Evolutionary conservation across 73 alveolate species (phyloP), one percentile per base, ranked within the genome.

Genomic region (Paramecium caudatum): DNA sequence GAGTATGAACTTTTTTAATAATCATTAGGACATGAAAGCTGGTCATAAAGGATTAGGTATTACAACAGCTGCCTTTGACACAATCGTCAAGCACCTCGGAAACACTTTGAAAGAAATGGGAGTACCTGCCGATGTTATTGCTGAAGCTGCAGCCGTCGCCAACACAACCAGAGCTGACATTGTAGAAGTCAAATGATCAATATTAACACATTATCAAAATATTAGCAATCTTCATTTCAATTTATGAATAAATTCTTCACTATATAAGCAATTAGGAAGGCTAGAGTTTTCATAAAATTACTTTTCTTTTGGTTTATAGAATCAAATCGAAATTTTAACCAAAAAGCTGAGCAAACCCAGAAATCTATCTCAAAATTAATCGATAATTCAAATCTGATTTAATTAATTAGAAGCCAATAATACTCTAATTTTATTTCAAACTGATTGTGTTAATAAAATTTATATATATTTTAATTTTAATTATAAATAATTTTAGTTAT

Each of bases 41-140:
- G 95, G 93, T 17, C 96, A 93, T 69, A 62, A 45, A 16, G 95
- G 95, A 10, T 86, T 93, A 82, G 94, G 94, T 10, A 91, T 93
- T 78, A 84, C 78, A 23, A 74, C 47, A 45, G 85, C 61, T 10
- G 88, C 92, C 61, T 93, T 93, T 48, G 80, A 83, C 19, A 47
- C 69, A 32, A 93, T 93, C 49, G 93, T 87, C 25, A 82, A 62
- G 32, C 94, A 91, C 46, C 92, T 93, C 13, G 94, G 83, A 62
- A 19, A 36, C 30, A 84, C 95, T 8, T 82, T 93, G 86, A 47
- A 68, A 33, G 96, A 93, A 47, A 55, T 93, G 74, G 94, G 94
- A 41, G 96, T 93, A 15, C 61, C 94, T 63, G 82, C 87, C 43
- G 94, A 93, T 3, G 82, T 83, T 0, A 33, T 82, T 21, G 91